Evolutionary conservation across 805 yeast species (phyloP).

Genomic region (Metschnikowia hibisci): DNA sequence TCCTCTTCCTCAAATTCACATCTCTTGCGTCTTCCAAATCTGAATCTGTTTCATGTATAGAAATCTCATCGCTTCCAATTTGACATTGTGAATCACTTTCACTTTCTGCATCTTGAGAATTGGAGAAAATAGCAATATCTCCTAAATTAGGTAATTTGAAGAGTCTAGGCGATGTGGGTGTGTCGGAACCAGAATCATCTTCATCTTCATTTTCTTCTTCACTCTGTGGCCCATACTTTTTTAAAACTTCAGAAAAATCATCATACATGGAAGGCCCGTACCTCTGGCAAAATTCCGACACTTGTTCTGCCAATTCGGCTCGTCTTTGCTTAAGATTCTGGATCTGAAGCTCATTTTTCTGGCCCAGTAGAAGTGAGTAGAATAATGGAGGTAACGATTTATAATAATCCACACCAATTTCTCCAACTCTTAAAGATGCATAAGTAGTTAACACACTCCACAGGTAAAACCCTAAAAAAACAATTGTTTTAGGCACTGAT

Average conservation of each 20-base stretch:
- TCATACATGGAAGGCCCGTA: conserved; percentile 39
- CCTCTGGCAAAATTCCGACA: conserved; percentile 32
- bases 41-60: too few species aligned
- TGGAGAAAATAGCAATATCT: conserved; percentile 30
- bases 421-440: conserved; percentile 40
- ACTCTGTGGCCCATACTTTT: background rate
- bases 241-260: conserved; percentile 29
- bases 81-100: too few species aligned
- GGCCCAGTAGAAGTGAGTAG: conserved; percentile 29
- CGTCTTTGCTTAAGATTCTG: conserved; percentile 29
- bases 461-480: conserved; percentile 31
- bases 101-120: conserved; percentile 1
- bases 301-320: conserved; percentile 24
- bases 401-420: conserved; percentile 40
- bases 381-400: conserved; percentile 38
- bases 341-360: conserved; percentile 29
- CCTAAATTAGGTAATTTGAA: conserved; percentile 22
- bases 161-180: background rate
- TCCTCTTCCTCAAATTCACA: too few species aligned
- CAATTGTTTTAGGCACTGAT: conserved; percentile 13
- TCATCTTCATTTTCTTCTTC: too few species aligned
- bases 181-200: background rate
- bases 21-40: too few species aligned
- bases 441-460: conserved; percentile 39
- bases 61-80: too few species aligned